Evolutionary conservation across 352 stramenopile species (phyloP).

Genomic region (Phytophthora vignae): DNA sequence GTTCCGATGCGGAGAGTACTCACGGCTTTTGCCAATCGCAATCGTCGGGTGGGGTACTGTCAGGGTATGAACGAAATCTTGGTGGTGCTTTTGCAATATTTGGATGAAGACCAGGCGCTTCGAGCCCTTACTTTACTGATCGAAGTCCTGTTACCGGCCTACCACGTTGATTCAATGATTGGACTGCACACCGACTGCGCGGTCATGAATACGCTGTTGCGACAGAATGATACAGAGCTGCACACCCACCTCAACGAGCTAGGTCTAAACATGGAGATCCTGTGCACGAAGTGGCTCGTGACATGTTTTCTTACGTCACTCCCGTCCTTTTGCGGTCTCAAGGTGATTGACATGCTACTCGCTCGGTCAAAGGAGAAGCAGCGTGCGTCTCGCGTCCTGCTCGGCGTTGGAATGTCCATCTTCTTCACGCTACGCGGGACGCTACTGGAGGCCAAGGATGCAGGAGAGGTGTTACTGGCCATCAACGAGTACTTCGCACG

Average conservation of each 20-base stretch:
- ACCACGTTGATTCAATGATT: conserved; percentile 89
- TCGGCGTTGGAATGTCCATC: conserved; percentile 81
- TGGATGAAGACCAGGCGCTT: conserved; percentile 70
- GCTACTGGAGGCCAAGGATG: conserved; percentile 75
- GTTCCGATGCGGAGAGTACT: conserved; percentile 73
- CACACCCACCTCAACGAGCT: conserved; percentile 73
- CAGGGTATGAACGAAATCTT: conserved; percentile 90
- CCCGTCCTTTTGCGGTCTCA: conserved; percentile 72
- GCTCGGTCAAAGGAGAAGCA: conserved; percentile 68
- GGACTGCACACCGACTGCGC: conserved; percentile 84
- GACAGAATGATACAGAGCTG: conserved; percentile 81
- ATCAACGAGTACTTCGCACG: conserved; percentile 84
- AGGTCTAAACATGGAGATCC: conserved; percentile 88
- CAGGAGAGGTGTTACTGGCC: conserved; percentile 78
- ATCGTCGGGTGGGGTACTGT: conserved; percentile 83
- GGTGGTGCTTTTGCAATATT: conserved; percentile 73
- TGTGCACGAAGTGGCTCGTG: conserved; percentile 91
- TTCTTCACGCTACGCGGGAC: conserved; percentile 72
- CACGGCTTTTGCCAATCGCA: conserved; percentile 75
- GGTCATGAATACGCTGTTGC: conserved; percentile 83
- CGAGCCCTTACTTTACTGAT: conserved; percentile 74
- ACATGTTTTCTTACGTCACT: conserved; percentile 86
- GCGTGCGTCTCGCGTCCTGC: conserved; percentile 69
- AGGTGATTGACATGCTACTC: conserved; percentile 84
- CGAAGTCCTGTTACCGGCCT: conserved; percentile 76